phyloP scores from a whole-genome alignment of 768 basidiomycete genomes.

The Suillus weaverae region DNA sequence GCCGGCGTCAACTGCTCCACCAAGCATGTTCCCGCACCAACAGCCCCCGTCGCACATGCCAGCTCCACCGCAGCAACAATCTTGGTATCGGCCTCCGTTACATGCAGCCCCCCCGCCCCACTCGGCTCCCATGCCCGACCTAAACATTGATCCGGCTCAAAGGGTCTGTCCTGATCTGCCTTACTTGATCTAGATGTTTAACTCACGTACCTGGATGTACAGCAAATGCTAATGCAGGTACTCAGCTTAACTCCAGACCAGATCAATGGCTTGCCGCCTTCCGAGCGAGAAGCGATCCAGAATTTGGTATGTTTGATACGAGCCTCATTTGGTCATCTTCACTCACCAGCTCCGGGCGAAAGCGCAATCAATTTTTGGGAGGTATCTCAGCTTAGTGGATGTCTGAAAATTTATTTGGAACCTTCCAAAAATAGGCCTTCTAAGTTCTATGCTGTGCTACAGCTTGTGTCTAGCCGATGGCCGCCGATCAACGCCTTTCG shows the following conservation, averaged over 20 bases:
- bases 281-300: constrained; percentile 77
- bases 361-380: constrained; percentile 38
- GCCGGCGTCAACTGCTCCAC: constrained; percentile 18
- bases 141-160: constrained; percentile 49
- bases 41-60: constrained; percentile 29
- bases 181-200: constrained; percentile 14
- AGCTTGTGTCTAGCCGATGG: constrained; percentile 6
- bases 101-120: constrained; percentile 24
- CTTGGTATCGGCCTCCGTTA: constrained; percentile 30
- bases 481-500: not conserved
- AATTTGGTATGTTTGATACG: constrained; percentile 60
- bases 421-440: not conserved
- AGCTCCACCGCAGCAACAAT: constrained; percentile 24
- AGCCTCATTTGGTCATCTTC: constrained; percentile 9
- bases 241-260: constrained; percentile 79
- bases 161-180: constrained; percentile 36
- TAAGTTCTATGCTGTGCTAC: constrained; percentile 1
- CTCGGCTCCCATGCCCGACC: constrained; percentile 34
- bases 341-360: constrained; percentile 1
- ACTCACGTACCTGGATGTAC: constrained; percentile 18
- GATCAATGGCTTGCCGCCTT: constrained; percentile 76
- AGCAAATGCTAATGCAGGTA: constrained; percentile 88
- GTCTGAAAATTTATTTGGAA: not conserved
- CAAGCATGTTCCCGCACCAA: constrained; percentile 31
- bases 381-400: constrained; percentile 27